Evolutionary conservation across 2,329 filamentous ascomycete species (phyloP), one percentile per base, ranked within the genome.

Genomic region (Botrytis squamosa): DNA sequence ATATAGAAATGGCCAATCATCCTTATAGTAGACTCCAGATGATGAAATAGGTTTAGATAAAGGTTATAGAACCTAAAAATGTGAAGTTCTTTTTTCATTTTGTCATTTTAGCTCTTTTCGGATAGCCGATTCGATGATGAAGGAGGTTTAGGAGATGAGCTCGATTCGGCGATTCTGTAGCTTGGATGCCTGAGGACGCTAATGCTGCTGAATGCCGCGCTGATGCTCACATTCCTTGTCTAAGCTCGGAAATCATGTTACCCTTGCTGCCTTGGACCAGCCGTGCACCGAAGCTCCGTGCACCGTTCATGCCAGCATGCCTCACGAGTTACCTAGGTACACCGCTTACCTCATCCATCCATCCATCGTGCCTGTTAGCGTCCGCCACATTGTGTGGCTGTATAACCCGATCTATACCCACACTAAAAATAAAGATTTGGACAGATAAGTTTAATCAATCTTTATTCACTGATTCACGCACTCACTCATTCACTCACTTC

Each of bases 371-470:
- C 44, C 65, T 68, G 36, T 55, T n/a, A 64, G 1, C 62, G 38
- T 64, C 62, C 62, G 62, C 62, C 62, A 64, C 62, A 64, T 64
- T 1, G 16, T 64, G 62, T 64, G 62, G 62, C 62, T 42, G 62
- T 64, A 64, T 18, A 42, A 44, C 62, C 25, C 38, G 25, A 29
- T 57, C 29, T 29, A 57, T 57, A 57, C 25, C 60, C 60, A 33
- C 38, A 64, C n/a, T 22, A 64, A 57, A 57, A 57, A 57, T 64
- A 64, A 68, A 57, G 66, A 68, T 40, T 52, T 67, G 49, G 36
- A 68, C 49, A 68, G 49, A 68, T 68, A 68, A 68, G 36, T 68
- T 68, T 57, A 68, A 57, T 57, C 40, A 75, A 74, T 76, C 25
- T 72, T 55, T 29, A 40, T 67, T 40, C 14, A 52, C 46, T 67